Evolutionary conservation across 176 grass and related monocot species (phyloP).

Genomic region (Zea luxurians): DNA sequence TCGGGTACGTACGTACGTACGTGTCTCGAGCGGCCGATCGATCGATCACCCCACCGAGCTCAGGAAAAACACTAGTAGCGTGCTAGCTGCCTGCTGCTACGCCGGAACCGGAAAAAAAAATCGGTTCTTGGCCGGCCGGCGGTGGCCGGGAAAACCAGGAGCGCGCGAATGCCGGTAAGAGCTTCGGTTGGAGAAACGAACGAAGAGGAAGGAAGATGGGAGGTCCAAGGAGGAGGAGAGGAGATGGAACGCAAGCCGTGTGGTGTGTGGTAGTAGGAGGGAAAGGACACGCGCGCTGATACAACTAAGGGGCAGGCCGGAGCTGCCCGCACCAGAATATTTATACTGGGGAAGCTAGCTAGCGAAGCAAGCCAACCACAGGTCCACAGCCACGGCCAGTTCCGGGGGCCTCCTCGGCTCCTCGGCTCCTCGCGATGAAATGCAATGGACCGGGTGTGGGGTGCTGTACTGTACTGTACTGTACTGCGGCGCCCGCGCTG

Average conservation of each 20-base stretch:
- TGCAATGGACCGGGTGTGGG: background rate
- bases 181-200: constrained; percentile 12
- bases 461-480: too few species aligned
- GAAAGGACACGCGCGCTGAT: constrained; percentile 41
- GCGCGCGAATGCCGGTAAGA: background rate
- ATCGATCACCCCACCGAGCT: background rate
- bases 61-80: too few species aligned
- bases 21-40: background rate
- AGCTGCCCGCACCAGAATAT: constrained; percentile 33
- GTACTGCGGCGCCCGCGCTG: too few species aligned
- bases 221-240: too few species aligned
- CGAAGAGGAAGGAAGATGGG: background rate
- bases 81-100: background rate
- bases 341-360: constrained; percentile 6
- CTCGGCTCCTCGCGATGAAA: background rate
- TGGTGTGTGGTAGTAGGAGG: too few species aligned
- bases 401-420: constrained; percentile 7
- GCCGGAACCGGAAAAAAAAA: background rate
- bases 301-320: constrained; percentile 33
- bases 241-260: too few species aligned
- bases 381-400: background rate
- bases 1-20: background rate
- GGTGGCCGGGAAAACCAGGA: background rate
- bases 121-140: background rate
- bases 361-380: constrained; percentile 1